Base-by-base conservation (phyloP, 805 yeast species). In the Metschnikowia hibisci region DNA sequence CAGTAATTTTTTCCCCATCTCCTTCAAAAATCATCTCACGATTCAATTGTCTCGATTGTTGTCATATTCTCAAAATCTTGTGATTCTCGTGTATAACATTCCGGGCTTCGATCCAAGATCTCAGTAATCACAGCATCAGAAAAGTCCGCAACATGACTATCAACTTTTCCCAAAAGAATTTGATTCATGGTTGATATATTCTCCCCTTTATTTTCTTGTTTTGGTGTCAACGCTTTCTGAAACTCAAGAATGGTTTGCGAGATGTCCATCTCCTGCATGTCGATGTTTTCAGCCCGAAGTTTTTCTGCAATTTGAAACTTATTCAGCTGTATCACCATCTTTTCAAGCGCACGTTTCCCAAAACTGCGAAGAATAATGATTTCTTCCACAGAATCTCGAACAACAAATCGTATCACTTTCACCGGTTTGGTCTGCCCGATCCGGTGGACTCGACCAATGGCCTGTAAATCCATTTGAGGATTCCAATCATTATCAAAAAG, bases 401-500 rank as follows among this genome's bases (percentile, higher is more conserved):
- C 76, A 13, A 89, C 82, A 18, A 93, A 72, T 47, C 98, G 74
- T 58, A 83, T 87, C 1, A 91, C 77, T 16, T 87, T 71, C 4
- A 90, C 96, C 1, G 96, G 96, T 42, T 77, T 80, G 1, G 69
- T 73, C 61, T 91, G 99, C 0, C 98, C 98, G 42, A 93, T 87
- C 57, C 99, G 72, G 60, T 91, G 98, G 10, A 86, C 95, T 42
- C 99, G 73, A 55, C 90, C 98, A 80, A 91, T 91, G 0, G 98
- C 98, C 61, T 91, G 99, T 39, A 89, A 67, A 63, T 91, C 98
- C 48, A 88, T 95, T 58, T 91, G 97, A 0, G 98, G 99, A 56
- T 91, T 91, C 96, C 97, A 91, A 58, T 91, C 99, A 44, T 88
- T 84, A 57, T 91, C 99, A 58, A 87, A 89, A 9, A 91, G 55